Evolutionary conservation across 345 rosid species (phyloP).

Genomic region (Nasturtium officinale): DNA sequence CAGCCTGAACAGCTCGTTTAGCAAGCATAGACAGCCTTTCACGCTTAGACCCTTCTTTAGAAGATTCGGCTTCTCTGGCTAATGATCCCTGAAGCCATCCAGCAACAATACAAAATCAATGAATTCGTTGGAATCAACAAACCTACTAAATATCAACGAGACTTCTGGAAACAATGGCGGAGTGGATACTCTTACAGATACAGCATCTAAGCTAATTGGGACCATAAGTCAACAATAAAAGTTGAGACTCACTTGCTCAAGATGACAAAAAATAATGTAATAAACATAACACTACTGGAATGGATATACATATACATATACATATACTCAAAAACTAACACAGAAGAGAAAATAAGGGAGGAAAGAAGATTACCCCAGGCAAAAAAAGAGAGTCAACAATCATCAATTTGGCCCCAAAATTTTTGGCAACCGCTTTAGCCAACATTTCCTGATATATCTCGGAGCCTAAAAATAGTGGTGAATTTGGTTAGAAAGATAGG

Average conservation of each 20-base stretch:
- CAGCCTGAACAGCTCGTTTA: constrained; percentile 57
- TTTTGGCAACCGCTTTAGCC: constrained; percentile 86
- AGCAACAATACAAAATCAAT: constrained; percentile 27
- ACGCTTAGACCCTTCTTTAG: constrained; percentile 70
- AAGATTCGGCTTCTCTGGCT: constrained; percentile 64
- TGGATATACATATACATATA: neutral
- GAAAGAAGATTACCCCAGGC: constrained; percentile 80
- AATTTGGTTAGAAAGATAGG: neutral
- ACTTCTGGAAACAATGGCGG: neutral
- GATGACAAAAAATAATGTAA: constrained; percentile 5
- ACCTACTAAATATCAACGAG: constrained; percentile 10
- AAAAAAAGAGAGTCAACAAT: constrained; percentile 80
- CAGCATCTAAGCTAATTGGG: constrained; percentile 16
- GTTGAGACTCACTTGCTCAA: constrained; percentile 3
- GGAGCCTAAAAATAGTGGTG: constrained; percentile 58
- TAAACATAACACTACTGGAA: constrained; percentile 6
- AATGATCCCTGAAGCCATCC: constrained; percentile 61
- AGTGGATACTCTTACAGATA: neutral
- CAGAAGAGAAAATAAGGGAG: neutral
- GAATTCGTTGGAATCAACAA: constrained; percentile 4
- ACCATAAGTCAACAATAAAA: constrained; percentile 18
- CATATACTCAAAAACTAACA: neutral
- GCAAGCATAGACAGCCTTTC: constrained; percentile 70
- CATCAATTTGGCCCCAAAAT: constrained; percentile 77
- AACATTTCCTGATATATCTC: constrained; percentile 97